Conservation (phyloP, 139 green algal species). For the Chlamydomonas urium region DNA sequence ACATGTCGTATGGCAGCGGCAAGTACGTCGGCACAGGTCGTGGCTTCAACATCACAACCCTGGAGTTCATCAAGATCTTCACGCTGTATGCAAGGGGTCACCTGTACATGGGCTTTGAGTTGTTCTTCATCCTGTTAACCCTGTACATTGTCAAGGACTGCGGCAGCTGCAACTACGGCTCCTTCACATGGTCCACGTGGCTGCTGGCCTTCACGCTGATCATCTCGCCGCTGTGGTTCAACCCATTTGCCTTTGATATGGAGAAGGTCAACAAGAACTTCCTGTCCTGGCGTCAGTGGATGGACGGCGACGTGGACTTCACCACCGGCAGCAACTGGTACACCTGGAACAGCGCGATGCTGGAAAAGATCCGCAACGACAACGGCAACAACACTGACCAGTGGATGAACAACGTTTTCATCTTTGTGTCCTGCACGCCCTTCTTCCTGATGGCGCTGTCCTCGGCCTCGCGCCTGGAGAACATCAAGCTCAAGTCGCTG, state of each 20-base stretch:
- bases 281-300: conserved; percentile 37
- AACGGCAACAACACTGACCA: conserved; percentile 46
- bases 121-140: conserved; percentile 33
- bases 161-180: conserved; percentile 23
- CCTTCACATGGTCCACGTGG: conserved; percentile 42
- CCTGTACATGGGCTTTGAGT: conserved; percentile 47
- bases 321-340: conserved; percentile 36
- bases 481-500: conserved; percentile 20
- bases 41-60: conserved; percentile 47
- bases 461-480: conserved; percentile 19
- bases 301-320: conserved; percentile 44
- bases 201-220: conserved; percentile 36
- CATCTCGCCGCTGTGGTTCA: conserved; percentile 47
- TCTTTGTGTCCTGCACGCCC: conserved; percentile 6
- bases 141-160: conserved; percentile 34
- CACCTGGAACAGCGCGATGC: conserved; percentile 23
- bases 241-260: conserved; percentile 43
- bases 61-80: conserved; percentile 46
- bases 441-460: conserved; percentile 30
- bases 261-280: conserved; percentile 40
- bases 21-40: conserved; percentile 33
- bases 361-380: conserved; percentile 49
- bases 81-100: conserved; percentile 31
- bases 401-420: conserved; percentile 32
- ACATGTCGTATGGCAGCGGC: conserved; percentile 37